Evolutionary conservation across 139 green algal genomes (phyloP), one percentile per base, ranked within the genome.

Genomic region (Pleodorina starrii): DNA sequence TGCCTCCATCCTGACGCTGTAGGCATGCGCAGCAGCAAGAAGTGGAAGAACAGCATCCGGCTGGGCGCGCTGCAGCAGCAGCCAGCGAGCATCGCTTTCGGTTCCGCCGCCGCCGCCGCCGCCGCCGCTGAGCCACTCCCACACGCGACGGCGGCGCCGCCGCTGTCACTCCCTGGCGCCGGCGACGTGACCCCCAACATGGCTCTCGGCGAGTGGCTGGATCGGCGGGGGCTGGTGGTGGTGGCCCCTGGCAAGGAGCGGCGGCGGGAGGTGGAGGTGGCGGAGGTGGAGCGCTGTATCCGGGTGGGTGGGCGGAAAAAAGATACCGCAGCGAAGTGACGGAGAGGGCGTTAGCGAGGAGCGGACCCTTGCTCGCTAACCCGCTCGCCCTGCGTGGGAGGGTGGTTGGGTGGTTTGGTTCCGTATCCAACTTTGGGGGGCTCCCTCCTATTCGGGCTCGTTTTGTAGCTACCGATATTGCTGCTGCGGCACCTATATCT

Each of bases 21-120:
- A 87, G 80, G 82, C 46, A 88, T 88, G 82, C 44, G 66, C 10
- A 71, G 57, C 63, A 80, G 82, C 82, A 88, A 88, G 43, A 88
- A 88, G 82, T 88, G 82, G 82, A 80, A 79, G 66, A 68, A 51
- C 43, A 88, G 82, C 60, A 79, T 88, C n/a, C 63, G 82, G 6
- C n/a, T 88, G 44, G 43, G 57, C 23, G 10, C 1, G 50, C 50
- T 60, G 50, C 14, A 14, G 54, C 54, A 66, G 54, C 54, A 12
- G 54, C n/a, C n/a, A n/a, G n/a, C n/a, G n/a, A n/a, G n/a, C n/a
- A n/a, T n/a, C n/a, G n/a, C n/a, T n/a, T n/a, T n/a, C n/a, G n/a
- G n/a, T n/a, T n/a, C n/a, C n/a, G n/a, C n/a, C n/a, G n/a, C n/a
- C n/a, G n/a, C n/a, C n/a, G n/a, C n/a, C n/a, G n/a, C n/a, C n/a